Evolutionary conservation across 2,329 filamentous ascomycete species (phyloP).

Genomic region (Fusarium hainanense): DNA sequence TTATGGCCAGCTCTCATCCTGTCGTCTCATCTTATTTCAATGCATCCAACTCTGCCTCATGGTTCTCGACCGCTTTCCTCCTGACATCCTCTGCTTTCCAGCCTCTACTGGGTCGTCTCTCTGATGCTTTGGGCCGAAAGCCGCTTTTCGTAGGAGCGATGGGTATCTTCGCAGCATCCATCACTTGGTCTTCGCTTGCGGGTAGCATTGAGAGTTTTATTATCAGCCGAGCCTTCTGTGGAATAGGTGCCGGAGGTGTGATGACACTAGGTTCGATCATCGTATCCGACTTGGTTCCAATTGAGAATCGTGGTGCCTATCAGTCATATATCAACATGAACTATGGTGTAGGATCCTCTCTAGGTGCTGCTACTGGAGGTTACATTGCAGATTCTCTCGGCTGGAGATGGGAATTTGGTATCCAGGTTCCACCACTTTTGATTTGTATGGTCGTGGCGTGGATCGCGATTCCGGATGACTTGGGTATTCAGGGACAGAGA

Average conservation of each 20-base stretch:
- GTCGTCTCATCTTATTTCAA: constrained; percentile 85
- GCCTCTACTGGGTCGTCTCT: constrained; percentile 78
- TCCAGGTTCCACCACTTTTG: constrained; percentile 66
- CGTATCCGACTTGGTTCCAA: constrained; percentile 78
- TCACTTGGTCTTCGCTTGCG: constrained; percentile 76
- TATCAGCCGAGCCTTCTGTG: constrained; percentile 75
- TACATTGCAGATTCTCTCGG: constrained; percentile 76
- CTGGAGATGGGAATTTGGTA: constrained; percentile 78
- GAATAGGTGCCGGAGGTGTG: constrained; percentile 77
- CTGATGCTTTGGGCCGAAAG: constrained; percentile 78
- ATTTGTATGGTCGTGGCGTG: constrained; percentile 59
- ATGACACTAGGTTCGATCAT: constrained; percentile 77
- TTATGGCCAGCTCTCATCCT: constrained; percentile 81
- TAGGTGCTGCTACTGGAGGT: constrained; percentile 76
- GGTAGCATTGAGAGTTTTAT: constrained; percentile 76
- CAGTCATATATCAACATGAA: constrained; percentile 77
- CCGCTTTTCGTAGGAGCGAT: constrained; percentile 72
- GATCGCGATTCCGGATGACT: constrained; percentile 61
- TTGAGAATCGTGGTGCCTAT: constrained; percentile 75
- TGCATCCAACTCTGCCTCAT: constrained; percentile 81
- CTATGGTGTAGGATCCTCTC: constrained; percentile 67
- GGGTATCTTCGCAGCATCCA: constrained; percentile 72
- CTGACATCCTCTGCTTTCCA: constrained; percentile 82
- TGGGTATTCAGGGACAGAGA: constrained; percentile 61
- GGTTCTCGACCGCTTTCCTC: constrained; percentile 83